These are phyloP conservation scores for Arxiozyma slooffiae DNA, from an alignment of 1,139 yeast species.

Conservation along the genomic window DNA sequence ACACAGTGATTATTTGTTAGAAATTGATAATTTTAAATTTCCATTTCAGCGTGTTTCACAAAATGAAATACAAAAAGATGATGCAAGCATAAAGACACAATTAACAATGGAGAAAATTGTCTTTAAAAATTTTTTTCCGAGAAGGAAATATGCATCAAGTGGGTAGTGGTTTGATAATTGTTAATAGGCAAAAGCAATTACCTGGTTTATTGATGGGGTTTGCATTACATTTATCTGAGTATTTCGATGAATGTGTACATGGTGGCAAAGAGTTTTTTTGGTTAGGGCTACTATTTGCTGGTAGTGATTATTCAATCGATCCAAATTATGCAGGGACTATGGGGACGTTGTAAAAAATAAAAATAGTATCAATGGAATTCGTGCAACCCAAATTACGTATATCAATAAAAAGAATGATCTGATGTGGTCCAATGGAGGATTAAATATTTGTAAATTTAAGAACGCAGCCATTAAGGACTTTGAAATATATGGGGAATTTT, in stretches of 20 bases:
- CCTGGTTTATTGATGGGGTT: slow-evolving; percentile 38
- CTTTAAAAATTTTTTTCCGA: slow-evolving; percentile 28
- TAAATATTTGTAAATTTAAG: slow-evolving; percentile 42
- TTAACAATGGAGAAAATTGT: slow-evolving; percentile 7
- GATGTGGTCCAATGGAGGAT: slow-evolving; percentile 64
- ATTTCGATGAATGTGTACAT: slow-evolving; percentile 36
- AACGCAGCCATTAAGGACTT: slow-evolving; percentile 34
- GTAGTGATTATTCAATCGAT: slow-evolving; percentile 38
- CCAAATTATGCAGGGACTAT: slow-evolving; percentile 19
- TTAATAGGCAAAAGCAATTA: slow-evolving; percentile 37
- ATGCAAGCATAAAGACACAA: not conserved
- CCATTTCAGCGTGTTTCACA: not conserved
- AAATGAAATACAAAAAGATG: not conserved
- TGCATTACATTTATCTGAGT: slow-evolving; percentile 35
- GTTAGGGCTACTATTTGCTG: slow-evolving; percentile 46
- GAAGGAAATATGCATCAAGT: slow-evolving; percentile 36
- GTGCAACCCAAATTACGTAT: slow-evolving; percentile 66
- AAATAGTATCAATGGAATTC: slow-evolving; percentile 40
- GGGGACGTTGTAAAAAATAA: slow-evolving; percentile 24
- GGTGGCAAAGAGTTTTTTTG: slow-evolving; percentile 64
- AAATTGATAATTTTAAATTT: not conserved
- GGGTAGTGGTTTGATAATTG: slow-evolving; percentile 45
- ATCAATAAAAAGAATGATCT: slow-evolving; percentile 38
- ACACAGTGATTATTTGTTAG: too few species aligned
- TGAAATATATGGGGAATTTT: slow-evolving; percentile 24